phyloP scores from a whole-genome alignment of 495 filamentous ascomycete genomes.

The Podospora anserina region DNA sequence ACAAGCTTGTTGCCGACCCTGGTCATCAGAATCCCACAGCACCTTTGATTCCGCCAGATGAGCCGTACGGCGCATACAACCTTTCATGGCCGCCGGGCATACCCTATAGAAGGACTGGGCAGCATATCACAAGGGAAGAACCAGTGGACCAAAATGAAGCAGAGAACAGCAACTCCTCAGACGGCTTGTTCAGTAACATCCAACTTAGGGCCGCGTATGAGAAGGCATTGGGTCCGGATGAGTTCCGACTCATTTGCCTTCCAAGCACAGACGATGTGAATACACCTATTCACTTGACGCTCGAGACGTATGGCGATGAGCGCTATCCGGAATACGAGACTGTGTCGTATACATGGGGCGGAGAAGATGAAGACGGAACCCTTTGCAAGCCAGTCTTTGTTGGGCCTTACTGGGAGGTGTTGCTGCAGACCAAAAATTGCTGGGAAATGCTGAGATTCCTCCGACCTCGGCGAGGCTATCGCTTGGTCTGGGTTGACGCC shows the following conservation, averaged over 20 bases:
- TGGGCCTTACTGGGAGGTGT: slow-evolving; percentile 32
- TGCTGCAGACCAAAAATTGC: slow-evolving; percentile 34
- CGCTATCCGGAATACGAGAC: slow-evolving; percentile 34
- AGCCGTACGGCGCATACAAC: slow-evolving; percentile 6
- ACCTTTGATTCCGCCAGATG: not conserved
- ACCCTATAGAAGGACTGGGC: not conserved
- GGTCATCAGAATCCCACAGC: not conserved
- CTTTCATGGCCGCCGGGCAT: not conserved
- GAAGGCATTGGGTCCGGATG: not conserved
- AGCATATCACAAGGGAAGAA: not conserved
- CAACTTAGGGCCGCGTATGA: not conserved
- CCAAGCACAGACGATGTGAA: slow-evolving; percentile 1
- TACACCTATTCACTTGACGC: slow-evolving; percentile 22
- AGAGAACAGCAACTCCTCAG: not conserved
- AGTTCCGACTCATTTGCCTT: slow-evolving; percentile 15
- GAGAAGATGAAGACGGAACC: slow-evolving; percentile 26
- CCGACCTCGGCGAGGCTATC: slow-evolving; percentile 15
- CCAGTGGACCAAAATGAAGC: not conserved
- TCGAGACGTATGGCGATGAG: slow-evolving; percentile 24
- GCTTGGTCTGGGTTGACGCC: slow-evolving; percentile 24
- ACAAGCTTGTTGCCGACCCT: not conserved
- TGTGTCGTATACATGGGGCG: slow-evolving; percentile 32
- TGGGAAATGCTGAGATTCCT: slow-evolving; percentile 29
- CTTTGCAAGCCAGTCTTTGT: slow-evolving; percentile 25
- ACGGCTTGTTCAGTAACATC: not conserved